Conservation (phyloP, 768 basidiomycete species). For the Pholiota microspora region DNA sequence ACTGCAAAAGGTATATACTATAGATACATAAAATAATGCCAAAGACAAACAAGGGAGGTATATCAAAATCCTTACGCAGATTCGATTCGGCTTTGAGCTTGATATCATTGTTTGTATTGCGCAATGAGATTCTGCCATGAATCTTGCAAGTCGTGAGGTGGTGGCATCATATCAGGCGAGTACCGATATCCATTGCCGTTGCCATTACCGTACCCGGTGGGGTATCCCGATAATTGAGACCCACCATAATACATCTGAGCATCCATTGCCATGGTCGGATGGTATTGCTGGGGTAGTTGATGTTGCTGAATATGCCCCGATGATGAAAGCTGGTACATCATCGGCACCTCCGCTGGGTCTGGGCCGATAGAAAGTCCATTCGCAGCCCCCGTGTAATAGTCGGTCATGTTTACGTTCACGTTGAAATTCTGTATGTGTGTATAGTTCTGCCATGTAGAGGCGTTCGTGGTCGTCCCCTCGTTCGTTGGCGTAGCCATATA, state of each 20-base stretch:
- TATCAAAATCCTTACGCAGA: neutral
- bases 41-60: neutral
- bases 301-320: slow-evolving; percentile 10
- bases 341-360: slow-evolving; percentile 16
- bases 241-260: slow-evolving; percentile 9
- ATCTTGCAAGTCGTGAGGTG: slow-evolving; percentile 35
- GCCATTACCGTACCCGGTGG: slow-evolving; percentile 11
- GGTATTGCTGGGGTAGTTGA: slow-evolving; percentile 14
- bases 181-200: slow-evolving; percentile 17
- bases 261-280: slow-evolving; percentile 26
- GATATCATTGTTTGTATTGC: slow-evolving; percentile 34
- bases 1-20: neutral
- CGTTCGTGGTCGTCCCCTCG: slow-evolving; percentile 1
- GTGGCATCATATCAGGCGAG: slow-evolving; percentile 26
- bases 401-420: slow-evolving; percentile 30
- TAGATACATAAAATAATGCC: neutral
- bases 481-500: slow-evolving; percentile 3
- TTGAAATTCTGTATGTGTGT: slow-evolving; percentile 31
- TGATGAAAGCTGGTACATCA: slow-evolving; percentile 19
- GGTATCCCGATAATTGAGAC: slow-evolving; percentile 1
- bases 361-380: slow-evolving; percentile 13
- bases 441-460: slow-evolving; percentile 29
- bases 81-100: too few relatives aligned
- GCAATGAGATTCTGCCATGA: slow-evolving; percentile 50
- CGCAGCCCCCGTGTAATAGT: slow-evolving; percentile 11